phyloP scores from a whole-genome alignment of 495 filamentous ascomycete genomes.

The Talaromyces wortmannii region DNA sequence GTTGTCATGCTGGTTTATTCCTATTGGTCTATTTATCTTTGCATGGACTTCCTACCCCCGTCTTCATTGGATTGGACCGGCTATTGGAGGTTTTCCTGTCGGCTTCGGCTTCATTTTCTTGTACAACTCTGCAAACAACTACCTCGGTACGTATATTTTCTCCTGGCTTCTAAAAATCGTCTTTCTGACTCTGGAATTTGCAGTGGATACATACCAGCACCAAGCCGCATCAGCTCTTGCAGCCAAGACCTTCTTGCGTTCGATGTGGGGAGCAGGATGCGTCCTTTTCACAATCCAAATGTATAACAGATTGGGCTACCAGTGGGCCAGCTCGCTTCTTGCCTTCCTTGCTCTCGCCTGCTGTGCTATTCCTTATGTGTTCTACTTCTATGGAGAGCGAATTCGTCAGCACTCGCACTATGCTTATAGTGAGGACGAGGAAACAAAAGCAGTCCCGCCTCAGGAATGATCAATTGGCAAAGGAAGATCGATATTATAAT shows the following conservation, averaged over 20 bases:
- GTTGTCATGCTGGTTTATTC: slow-evolving; percentile 72
- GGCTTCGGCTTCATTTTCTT: slow-evolving; percentile 84
- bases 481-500: too few relatives aligned
- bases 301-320: slow-evolving; percentile 62
- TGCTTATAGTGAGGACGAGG: slow-evolving; percentile 55
- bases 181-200: slow-evolving; percentile 8
- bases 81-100: slow-evolving; percentile 66
- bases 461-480: background rate
- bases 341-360: slow-evolving; percentile 66
- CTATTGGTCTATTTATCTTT: slow-evolving; percentile 75
- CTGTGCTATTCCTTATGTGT: slow-evolving; percentile 69
- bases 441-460: slow-evolving; percentile 8
- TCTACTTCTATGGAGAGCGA: slow-evolving; percentile 64
- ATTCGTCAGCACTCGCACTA: slow-evolving; percentile 61
- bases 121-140: slow-evolving; percentile 82
- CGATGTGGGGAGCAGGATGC: slow-evolving; percentile 68
- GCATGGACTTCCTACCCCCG: slow-evolving; percentile 69
- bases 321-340: slow-evolving; percentile 68
- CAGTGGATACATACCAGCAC: slow-evolving; percentile 77
- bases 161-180: background rate
- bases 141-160: slow-evolving; percentile 38
- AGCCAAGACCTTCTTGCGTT: slow-evolving; percentile 73
- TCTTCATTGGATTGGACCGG: slow-evolving; percentile 64
- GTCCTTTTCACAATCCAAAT: slow-evolving; percentile 79
- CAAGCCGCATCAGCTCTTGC: slow-evolving; percentile 82